Percentiles rank a stretch among this genome's conserved stretches.
These are phyloP conservation scores for Colletotrichum tabaci DNA, from an alignment of 2,329 filamentous ascomycete genomes.

Conservation along the genomic window DNA sequence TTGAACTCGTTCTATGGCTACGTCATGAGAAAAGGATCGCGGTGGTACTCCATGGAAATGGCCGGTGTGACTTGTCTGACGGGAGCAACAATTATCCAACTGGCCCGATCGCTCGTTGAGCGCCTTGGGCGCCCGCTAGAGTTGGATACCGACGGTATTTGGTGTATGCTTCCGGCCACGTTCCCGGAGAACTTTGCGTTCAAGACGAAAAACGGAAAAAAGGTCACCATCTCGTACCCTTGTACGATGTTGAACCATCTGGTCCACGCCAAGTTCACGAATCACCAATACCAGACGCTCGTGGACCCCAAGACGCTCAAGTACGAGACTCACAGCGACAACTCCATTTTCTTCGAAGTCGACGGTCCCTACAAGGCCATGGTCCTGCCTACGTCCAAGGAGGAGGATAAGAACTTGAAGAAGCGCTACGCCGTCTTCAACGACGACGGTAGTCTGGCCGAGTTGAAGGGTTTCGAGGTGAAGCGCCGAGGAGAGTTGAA, in stretches of 20 bases:
- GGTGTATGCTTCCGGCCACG: conserved; percentile 97
- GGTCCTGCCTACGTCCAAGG: conserved; percentile 96
- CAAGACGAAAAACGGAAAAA: conserved; percentile 96
- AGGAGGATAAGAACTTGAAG: conserved; percentile 99
- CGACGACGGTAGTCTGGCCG: conserved; percentile 93
- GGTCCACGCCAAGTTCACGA: conserved; percentile 94
- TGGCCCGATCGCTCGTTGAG: conserved; percentile 94
- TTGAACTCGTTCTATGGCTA: conserved; percentile 99
- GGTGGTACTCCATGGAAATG: conserved; percentile 99
- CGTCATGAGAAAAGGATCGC: conserved; percentile 98
- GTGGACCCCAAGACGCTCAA: conserved; percentile 84
- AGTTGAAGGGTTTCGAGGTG: conserved; percentile 97
- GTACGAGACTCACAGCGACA: conserved; percentile 98
- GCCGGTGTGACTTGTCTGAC: conserved; percentile 98
- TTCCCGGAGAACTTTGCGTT: conserved; percentile 98
- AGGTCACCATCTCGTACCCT: conserved; percentile 95
- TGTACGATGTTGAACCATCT: conserved; percentile 99
- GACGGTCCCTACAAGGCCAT: conserved; percentile 98
- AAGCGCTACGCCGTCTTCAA: conserved; percentile 99
- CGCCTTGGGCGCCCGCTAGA: conserved; percentile 93
- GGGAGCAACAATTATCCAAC: conserved; percentile 95
- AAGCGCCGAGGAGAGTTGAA: conserved; percentile 98
- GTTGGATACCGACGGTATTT: conserved; percentile 98
- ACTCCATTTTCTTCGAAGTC: conserved; percentile 99
- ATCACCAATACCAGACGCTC: conserved; percentile 96